Conservation (phyloP, 164 flowering plant genomes). For the Aristolochia californica region DNA sequence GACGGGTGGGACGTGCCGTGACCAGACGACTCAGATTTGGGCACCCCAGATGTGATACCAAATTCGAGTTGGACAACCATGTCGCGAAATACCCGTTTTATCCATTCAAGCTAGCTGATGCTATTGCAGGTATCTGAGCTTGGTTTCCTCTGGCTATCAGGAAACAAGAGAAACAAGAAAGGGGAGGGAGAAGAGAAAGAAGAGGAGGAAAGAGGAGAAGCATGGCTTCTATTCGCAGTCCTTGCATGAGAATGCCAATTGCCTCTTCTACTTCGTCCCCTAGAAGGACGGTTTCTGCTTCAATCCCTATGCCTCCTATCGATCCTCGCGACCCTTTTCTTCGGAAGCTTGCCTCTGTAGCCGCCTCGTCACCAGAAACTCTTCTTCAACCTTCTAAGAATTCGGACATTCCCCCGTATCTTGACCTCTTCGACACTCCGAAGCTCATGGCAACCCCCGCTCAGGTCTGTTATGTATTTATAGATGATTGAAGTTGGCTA, state of each 20-base stretch:
- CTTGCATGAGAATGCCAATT: slow-evolving; percentile 26
- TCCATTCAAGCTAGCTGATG: no score
- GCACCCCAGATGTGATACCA: no score
- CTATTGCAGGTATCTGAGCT: no score
- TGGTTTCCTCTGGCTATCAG: no score
- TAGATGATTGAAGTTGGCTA: no score
- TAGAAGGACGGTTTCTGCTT: slow-evolving; percentile 5
- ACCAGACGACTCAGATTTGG: no score
- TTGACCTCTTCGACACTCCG: slow-evolving; percentile 59
- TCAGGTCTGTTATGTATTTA: slow-evolving; percentile 9
- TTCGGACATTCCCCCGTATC: slow-evolving; percentile 48
- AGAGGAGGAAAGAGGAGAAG: no score
- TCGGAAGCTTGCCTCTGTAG: slow-evolving; percentile 50
- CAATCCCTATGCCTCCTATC: slow-evolving; percentile 57
- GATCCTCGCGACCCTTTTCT: slow-evolving; percentile 89
- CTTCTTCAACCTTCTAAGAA: slow-evolving; percentile 16
- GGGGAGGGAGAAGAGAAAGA: no score
- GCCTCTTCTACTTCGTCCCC: slow-evolving; percentile 23
- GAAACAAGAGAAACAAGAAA: no score
- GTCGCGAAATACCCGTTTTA: no score
- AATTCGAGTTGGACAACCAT: no score
- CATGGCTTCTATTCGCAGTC: not conserved
- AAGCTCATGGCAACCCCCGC: slow-evolving; percentile 66
- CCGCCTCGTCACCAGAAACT: slow-evolving; percentile 45
- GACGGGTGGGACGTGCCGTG: no score